phyloP scores from a whole-genome alignment of 352 stramenopile genomes.

The Phytophthora pini region DNA sequence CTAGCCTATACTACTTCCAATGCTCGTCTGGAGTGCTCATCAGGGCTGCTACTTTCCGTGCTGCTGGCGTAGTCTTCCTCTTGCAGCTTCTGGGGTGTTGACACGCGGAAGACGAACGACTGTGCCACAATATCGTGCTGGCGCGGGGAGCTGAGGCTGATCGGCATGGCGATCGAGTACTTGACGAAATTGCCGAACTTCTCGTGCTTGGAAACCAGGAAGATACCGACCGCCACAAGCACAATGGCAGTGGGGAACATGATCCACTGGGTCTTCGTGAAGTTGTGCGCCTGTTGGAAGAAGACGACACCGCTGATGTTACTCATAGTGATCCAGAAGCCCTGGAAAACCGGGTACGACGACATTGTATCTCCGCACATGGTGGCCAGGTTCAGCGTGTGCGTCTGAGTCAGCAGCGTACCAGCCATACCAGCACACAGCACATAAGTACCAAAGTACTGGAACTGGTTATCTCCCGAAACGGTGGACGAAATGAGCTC shows the following conservation, averaged over 20 bases:
- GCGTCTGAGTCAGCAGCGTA: slow-evolving; percentile 84
- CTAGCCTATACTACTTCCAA: slow-evolving; percentile 59
- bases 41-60: slow-evolving; percentile 48
- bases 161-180: slow-evolving; percentile 90
- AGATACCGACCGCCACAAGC: slow-evolving; percentile 80
- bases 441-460: slow-evolving; percentile 87
- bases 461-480: slow-evolving; percentile 87
- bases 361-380: slow-evolving; percentile 89
- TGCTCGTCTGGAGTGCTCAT: slow-evolving; percentile 38
- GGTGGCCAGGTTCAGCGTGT: slow-evolving; percentile 87
- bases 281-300: slow-evolving; percentile 87
- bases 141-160: slow-evolving; percentile 83
- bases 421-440: slow-evolving; percentile 75
- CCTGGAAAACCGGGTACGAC: slow-evolving; percentile 87
- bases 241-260: slow-evolving; percentile 81
- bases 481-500: slow-evolving; percentile 86
- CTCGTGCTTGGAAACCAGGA: slow-evolving; percentile 86
- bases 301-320: slow-evolving; percentile 90
- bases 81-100: slow-evolving; percentile 75
- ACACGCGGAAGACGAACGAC: slow-evolving; percentile 89
- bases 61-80: slow-evolving; percentile 67
- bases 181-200: slow-evolving; percentile 91
- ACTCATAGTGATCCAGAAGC: slow-evolving; percentile 90
- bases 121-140: slow-evolving; percentile 90
- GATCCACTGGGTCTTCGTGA: slow-evolving; percentile 83